phyloP scores from a whole-genome alignment of 768 basidiomycete genomes.

The Lentinula lateritia region DNA sequence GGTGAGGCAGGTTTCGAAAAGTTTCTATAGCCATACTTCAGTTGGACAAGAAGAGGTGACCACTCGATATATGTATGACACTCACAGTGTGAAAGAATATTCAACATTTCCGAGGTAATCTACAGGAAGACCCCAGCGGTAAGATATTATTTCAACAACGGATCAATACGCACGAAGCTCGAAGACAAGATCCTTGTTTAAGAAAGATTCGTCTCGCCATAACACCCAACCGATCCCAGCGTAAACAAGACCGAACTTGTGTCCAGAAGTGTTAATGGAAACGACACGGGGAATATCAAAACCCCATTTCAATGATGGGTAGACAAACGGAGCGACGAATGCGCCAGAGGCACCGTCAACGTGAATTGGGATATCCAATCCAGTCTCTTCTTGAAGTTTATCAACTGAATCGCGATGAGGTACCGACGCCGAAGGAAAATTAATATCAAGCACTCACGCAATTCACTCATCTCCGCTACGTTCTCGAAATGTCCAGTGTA shows the following conservation, averaged over 20 bases:
- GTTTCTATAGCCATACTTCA: constrained; percentile 25
- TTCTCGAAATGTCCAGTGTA: constrained; percentile 66
- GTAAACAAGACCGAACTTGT: constrained; percentile 52
- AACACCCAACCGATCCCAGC: constrained; percentile 58
- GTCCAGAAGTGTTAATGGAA: constrained; percentile 49
- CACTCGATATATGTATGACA: background rate
- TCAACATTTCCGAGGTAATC: constrained; percentile 56
- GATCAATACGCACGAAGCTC: constrained; percentile 43
- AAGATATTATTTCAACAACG: background rate
- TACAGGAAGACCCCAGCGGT: constrained; percentile 6
- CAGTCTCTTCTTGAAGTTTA: constrained; percentile 47
- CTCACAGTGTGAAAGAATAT: constrained; percentile 51
- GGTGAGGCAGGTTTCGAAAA: constrained; percentile 57
- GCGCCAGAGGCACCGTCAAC: constrained; percentile 63
- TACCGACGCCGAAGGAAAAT: background rate
- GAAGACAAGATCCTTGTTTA: constrained; percentile 62
- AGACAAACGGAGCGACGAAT: constrained; percentile 60
- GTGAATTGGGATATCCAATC: constrained; percentile 58
- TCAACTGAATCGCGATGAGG: constrained; percentile 31
- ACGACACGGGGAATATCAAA: constrained; percentile 54
- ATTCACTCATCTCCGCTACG: constrained; percentile 46
- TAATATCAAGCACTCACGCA: background rate
- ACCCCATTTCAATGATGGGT: constrained; percentile 51
- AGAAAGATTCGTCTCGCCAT: constrained; percentile 50
- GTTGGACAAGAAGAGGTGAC: background rate